Base-by-base conservation (phyloP, 192 early-diverging fungal genomes). In the Coemansia umbellata region DNA sequence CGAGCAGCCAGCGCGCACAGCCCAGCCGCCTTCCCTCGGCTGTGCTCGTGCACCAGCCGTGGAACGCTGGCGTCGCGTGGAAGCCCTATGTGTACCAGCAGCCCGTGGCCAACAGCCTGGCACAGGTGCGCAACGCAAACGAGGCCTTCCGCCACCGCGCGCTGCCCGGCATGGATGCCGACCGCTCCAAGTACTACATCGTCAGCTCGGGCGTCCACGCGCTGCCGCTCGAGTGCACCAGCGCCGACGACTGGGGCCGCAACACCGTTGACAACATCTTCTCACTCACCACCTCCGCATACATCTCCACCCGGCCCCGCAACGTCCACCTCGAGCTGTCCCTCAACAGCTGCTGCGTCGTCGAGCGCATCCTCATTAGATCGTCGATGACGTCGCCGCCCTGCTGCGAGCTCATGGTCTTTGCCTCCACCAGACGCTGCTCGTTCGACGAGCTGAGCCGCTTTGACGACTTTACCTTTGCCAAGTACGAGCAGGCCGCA, bases 381-480 rank as follows among this genome's bases (percentile, higher is more conserved):
- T 62, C 64, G 2, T 54, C 64, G 8, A 55, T 50, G 32, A 26
- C 53, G 2, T n/a, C 36, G 23, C 61, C 62, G 40, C 70, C 70
- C 7, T 79, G 77, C 37, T 48, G 58, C 0, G 77, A 79, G 30
- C 26, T 69, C 11, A 74, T 79, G 77, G 56, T 79, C 4, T 70
- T 79, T 66, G 69, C 69, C 0, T 69, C 70, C 3, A 66, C 50
- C 51, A 56, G 56, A 24, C 61, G 59, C 11, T 61, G 58, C 47
- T 48, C 19, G 22, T 41, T 79, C 30, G 32, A 42, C 3, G 65
- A 69, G 45, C 56, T 79, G 30, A 21, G 27, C 31, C 44, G 55
- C 28, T 79, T 74, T 52, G 55, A 79, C 54, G 43, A 50, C 39
- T 79, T 48, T 21, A 79, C 77, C 3, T 79, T 73, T 56, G 62